Conservation (phyloP, 2,329 filamentous ascomycete species). For the Alternaria longipes region DNA sequence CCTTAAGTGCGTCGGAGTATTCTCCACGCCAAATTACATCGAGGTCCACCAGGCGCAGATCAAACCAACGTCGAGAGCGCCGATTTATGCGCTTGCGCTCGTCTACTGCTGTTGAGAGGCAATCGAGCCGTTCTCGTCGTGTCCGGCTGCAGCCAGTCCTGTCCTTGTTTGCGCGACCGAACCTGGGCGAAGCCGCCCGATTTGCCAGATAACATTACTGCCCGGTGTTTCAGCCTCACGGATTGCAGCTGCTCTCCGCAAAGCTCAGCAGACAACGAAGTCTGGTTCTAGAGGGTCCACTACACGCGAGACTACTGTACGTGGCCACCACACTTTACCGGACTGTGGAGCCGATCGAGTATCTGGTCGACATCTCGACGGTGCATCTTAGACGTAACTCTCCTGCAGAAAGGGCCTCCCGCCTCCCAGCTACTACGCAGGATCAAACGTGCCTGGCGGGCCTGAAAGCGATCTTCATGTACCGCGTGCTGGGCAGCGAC, state of each 20-base stretch:
- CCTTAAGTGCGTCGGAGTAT: slow-evolving; percentile 15
- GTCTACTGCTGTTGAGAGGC: slow-evolving; percentile 10
- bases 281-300: slow-evolving; percentile 10
- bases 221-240: slow-evolving; percentile 34
- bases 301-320: slow-evolving; percentile 10
- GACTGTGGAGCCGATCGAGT: slow-evolving; percentile 19
- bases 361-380: slow-evolving; percentile 7
- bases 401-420: slow-evolving; percentile 1
- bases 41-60: slow-evolving; percentile 31
- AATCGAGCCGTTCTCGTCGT: slow-evolving; percentile 14
- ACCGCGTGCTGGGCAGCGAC: slow-evolving; percentile 14
- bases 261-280: slow-evolving; percentile 13
- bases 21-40: slow-evolving; percentile 13
- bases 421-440: slow-evolving; percentile 4
- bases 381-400: neutral
- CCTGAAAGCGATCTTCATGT: slow-evolving; percentile 22
- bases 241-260: slow-evolving; percentile 19
- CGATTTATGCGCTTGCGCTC: slow-evolving; percentile 10
- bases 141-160: slow-evolving; percentile 7
- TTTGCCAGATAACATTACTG: slow-evolving; percentile 17
- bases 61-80: slow-evolving; percentile 17
- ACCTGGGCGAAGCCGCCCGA: slow-evolving; percentile 24
- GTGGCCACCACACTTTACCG: slow-evolving; percentile 10
- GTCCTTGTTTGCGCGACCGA: slow-evolving; percentile 3
- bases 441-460: slow-evolving; percentile 19